Conservation (phyloP, 2,329 filamentous ascomycete genomes). For the Lasiodiplodia theobromae region DNA sequence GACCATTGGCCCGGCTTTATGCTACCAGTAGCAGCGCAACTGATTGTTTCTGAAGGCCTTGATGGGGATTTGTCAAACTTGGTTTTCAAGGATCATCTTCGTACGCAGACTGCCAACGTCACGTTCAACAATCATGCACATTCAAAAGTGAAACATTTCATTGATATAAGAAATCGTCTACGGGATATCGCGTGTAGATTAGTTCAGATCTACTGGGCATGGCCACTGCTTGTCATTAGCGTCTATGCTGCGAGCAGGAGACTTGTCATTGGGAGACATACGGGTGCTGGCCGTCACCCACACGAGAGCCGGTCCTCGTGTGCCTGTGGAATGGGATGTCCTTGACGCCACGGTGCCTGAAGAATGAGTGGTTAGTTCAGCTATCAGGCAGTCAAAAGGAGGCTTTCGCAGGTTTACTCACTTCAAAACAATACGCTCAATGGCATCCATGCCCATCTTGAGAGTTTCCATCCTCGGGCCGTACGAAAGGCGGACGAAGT, state of each 20-base stretch:
- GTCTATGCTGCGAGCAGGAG: no score
- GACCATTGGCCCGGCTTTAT: not conserved
- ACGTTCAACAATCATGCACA: not conserved
- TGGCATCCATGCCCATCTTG: constrained; percentile 49
- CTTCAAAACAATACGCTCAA: constrained; percentile 50
- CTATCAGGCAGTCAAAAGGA: not conserved
- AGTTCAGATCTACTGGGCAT: not conserved
- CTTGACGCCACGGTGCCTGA: constrained; percentile 18
- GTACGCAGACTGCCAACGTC: not conserved
- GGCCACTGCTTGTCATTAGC: constrained; percentile 8
- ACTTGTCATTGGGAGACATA: not conserved
- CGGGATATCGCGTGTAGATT: constrained; percentile 6
- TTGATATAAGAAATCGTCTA: constrained; percentile 2
- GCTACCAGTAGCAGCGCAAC: not conserved
- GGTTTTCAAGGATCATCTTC: not conserved
- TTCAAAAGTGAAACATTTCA: not conserved
- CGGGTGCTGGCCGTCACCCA: constrained; percentile 10
- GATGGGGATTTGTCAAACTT: not conserved
- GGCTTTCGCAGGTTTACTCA: constrained; percentile 35
- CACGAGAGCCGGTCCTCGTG: constrained; percentile 10
- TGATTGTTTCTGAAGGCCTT: not conserved
- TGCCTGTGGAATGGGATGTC: constrained; percentile 11
- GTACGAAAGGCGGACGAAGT: constrained; percentile 51
- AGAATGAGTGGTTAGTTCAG: not conserved
- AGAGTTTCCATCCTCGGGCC: constrained; percentile 50